Evolutionary conservation across 225 moss, liverwort and hornwort species (phyloP).

Genomic region (Polytrichum commune): DNA sequence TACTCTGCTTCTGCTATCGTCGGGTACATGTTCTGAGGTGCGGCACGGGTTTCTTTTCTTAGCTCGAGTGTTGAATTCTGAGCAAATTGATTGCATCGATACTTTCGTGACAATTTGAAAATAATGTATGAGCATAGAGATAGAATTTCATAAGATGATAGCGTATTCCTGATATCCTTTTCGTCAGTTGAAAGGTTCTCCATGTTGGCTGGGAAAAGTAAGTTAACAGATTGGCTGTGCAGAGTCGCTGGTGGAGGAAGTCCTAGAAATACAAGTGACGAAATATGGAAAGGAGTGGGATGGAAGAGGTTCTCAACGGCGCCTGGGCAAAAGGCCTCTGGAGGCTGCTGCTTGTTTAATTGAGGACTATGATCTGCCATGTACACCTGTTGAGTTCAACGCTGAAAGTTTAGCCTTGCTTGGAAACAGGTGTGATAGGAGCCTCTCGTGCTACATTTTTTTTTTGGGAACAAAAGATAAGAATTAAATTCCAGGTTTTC

Average conservation of each 20-base stretch:
- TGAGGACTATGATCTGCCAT: constrained; percentile 59
- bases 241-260: constrained; percentile 52
- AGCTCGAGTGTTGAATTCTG: background rate
- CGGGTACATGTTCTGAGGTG: too few relatives aligned
- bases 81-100: background rate
- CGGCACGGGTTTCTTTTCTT: background rate
- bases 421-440: constrained; percentile 30
- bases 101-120: background rate
- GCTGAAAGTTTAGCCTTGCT: constrained; percentile 27
- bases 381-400: constrained; percentile 37
- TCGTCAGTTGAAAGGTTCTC: background rate
- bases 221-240: constrained; percentile 1
- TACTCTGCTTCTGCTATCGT: background rate
- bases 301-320: constrained; percentile 54
- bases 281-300: constrained; percentile 71
- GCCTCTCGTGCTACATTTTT: background rate
- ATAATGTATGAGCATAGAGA: background rate
- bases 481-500: too few relatives aligned
- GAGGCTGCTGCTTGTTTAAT: constrained; percentile 54
- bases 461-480: background rate
- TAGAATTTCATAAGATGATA: background rate
- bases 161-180: background rate
- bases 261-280: constrained; percentile 25
- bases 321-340: constrained; percentile 64
- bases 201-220: background rate